A percentile compares a stretch with the other conserved stretches of the same genome.
Evolutionary conservation across 2,329 filamentous ascomycete genomes (phyloP).

Genomic region (Scedosporium apiospermum): DNA sequence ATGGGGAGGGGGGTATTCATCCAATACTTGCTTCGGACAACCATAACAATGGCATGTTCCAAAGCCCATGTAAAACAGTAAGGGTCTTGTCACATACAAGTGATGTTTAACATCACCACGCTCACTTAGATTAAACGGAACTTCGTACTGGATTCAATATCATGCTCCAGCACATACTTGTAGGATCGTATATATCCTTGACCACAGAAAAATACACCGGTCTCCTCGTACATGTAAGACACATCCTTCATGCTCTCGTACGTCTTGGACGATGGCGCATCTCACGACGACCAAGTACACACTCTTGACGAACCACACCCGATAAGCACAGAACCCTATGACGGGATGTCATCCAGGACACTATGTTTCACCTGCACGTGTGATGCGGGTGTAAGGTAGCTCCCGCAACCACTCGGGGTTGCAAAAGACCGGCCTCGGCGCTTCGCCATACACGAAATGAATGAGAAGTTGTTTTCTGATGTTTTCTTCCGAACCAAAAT

Average conservation of each 20-base stretch:
- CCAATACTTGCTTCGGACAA: not conserved
- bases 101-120: not conserved
- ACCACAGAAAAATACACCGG: not conserved
- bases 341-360: not conserved
- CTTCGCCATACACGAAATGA: constrained; percentile 5
- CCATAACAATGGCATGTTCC: not conserved
- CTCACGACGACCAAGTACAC: not conserved
- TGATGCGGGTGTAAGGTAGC: not conserved
- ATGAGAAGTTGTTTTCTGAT: not conserved
- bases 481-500: not conserved
- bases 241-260: not conserved
- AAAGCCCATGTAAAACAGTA: not conserved
- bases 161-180: no score
- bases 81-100: not conserved
- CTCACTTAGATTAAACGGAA: not conserved
- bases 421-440: not conserved
- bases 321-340: not conserved
- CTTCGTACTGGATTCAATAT: not conserved
- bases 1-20: not conserved
- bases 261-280: not conserved
- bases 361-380: constrained; percentile 1
- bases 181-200: not conserved
- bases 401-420: not conserved
- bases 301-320: not conserved
- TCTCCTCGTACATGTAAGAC: not conserved